Evolutionary conservation across 1,284 basidiomycete species (phyloP), one percentile per base, ranked within the genome.

Genomic region (Microbotryomycetes sp.): DNA sequence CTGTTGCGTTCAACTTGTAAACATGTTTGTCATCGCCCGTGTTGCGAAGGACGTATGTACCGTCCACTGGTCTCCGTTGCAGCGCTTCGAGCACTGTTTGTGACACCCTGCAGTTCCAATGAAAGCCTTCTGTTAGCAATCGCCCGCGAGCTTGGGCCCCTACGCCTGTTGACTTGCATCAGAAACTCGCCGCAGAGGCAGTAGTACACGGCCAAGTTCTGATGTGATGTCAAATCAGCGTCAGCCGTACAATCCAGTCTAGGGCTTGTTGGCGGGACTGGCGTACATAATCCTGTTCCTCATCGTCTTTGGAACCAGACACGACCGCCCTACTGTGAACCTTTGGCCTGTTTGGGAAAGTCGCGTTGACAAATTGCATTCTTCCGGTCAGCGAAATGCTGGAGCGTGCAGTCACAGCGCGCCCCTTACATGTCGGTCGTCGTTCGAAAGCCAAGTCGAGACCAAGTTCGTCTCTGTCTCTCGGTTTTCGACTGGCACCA

Each of bases 1-100:
- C 57, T 19, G 32, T n/a, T 5, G 50, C 56, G 47, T 65, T 68
- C 7, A 68, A 55, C 46, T 68, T 68, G 66, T 68, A 68, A 3
- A 48, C 36, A 6, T 52, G 26, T 36, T 58, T 52, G 4, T 45
- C 4, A 23, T 59, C 48, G 3, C 59, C 64, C 4, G 25, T 15
- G 47, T 68, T 68, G 26, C 45, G 31, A 5, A 68, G 61, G 15
- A 46, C 48, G 49, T 52, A 36, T 16, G 64, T 32, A 6, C 54
- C 42, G 49, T 68, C 66, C 49, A 30, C 6, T 3, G 64, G 66
- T 31, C 66, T 56, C 9, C 58, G 56, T 2, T 63, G 56, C 26
- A 65, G 57, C 5, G 56, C 23, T 2, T 48, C 14, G 26, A 68
- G 55, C 63, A 67, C 30, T 65, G 63, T 23, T 63, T 64, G 61